These are phyloP conservation scores for Cladophialophora yegresii DNA, from an alignment of 2,329 filamentous ascomycete genomes.

Conservation along the genomic window DNA sequence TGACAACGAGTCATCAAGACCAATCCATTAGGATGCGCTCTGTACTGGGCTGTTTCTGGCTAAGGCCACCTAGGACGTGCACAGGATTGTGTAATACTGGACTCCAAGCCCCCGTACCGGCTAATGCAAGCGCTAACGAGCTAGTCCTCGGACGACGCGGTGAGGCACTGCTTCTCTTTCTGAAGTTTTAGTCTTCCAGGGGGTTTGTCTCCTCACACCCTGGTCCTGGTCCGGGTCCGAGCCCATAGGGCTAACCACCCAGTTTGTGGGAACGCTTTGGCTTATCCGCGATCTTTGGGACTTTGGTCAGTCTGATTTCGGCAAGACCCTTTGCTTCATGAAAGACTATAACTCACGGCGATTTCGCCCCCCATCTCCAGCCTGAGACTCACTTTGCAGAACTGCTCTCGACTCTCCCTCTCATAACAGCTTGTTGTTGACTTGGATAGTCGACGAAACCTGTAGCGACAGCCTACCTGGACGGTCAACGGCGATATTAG, in stretches of 20 bases:
- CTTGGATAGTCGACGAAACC: not conserved
- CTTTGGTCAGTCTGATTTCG: slow-evolving; percentile 26
- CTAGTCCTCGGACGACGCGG: slow-evolving; percentile 5
- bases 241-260: slow-evolving; percentile 17
- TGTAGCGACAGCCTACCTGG: not conserved
- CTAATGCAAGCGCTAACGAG: not conserved
- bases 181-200: slow-evolving; percentile 3
- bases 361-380: slow-evolving; percentile 30
- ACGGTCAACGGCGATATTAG: not conserved
- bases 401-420: slow-evolving; percentile 14
- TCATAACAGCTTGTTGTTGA: not conserved
- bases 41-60: not conserved
- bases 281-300: slow-evolving; percentile 13
- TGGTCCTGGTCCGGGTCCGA: slow-evolving; percentile 8
- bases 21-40: not conserved
- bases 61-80: not conserved
- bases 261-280: slow-evolving; percentile 5
- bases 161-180: slow-evolving; percentile 7
- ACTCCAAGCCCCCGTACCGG: not conserved
- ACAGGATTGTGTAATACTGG: slow-evolving; percentile 1
- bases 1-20: not conserved
- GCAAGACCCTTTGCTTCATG: slow-evolving; percentile 24
- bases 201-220: not conserved
- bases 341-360: slow-evolving; percentile 31
- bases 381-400: slow-evolving; percentile 21